phyloP scores from a whole-genome alignment of 176 grass and related monocot species.

The Thalia dealbata region DNA sequence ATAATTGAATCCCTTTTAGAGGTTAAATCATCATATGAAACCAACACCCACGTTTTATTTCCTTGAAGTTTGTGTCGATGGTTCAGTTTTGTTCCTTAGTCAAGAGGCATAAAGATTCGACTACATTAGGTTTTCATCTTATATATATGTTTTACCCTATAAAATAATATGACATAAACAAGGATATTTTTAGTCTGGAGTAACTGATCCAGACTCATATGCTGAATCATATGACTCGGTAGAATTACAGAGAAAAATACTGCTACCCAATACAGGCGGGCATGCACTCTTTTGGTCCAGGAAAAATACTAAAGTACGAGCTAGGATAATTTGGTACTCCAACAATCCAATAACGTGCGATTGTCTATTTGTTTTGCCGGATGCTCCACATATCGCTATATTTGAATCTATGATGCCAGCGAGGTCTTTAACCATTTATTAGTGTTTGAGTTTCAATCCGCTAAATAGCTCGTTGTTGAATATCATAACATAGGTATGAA shows the following conservation, averaged over 20 bases:
- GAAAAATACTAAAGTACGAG: too few species aligned
- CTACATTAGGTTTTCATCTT: neutral
- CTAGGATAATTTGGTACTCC: too few species aligned
- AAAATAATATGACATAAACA: neutral
- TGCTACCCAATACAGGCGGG: too few species aligned
- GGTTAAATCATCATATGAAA: neutral
- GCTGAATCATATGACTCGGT: too few species aligned
- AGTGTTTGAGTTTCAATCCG: neutral
- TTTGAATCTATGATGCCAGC: neutral
- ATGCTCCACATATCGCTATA: too few species aligned
- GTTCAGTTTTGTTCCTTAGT: neutral
- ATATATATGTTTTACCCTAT: neutral
- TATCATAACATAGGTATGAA: conserved; percentile 54
- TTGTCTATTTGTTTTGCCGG: too few species aligned
- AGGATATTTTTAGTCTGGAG: too few species aligned
- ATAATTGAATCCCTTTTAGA: neutral
- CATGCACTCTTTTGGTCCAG: too few species aligned
- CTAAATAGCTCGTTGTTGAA: conserved; percentile 16
- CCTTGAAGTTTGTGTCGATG: neutral
- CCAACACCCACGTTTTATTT: neutral
- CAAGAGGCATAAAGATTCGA: neutral
- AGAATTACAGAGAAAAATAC: too few species aligned
- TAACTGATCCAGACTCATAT: too few species aligned
- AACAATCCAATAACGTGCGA: too few species aligned
- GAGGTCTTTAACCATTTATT: neutral